These are phyloP conservation scores for Podila verticillata DNA, from an alignment of 192 early-diverging fungal species.

Conservation along the genomic window DNA sequence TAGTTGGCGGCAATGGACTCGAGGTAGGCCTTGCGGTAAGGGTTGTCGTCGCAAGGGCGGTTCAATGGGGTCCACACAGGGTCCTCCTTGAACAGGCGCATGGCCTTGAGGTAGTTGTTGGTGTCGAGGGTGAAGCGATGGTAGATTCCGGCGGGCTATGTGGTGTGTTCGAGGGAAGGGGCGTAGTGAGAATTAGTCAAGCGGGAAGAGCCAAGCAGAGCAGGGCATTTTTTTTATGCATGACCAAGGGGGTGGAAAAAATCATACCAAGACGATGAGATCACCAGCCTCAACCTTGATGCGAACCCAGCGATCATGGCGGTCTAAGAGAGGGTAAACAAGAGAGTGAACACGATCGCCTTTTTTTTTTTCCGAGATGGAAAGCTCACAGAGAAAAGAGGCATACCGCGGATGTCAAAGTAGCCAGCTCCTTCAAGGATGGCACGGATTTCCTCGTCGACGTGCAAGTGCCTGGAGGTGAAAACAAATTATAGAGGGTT, in stretches of 20 bases:
- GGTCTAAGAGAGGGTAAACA: constrained; percentile 15
- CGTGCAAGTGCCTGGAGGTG: constrained; percentile 81
- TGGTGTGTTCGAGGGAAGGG: neutral
- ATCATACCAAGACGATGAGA: constrained; percentile 81
- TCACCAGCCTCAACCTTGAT: constrained; percentile 79
- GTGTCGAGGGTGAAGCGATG: constrained; percentile 95
- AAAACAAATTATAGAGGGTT: constrained; percentile 9
- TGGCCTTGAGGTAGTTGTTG: constrained; percentile 86
- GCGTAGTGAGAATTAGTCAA: constrained; percentile 2
- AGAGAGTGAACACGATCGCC: neutral
- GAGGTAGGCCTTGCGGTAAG: constrained; percentile 62
- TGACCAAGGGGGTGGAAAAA: neutral
- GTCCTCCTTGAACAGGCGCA: constrained; percentile 86
- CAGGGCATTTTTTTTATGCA: neutral
- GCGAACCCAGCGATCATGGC: constrained; percentile 85
- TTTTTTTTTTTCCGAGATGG: neutral
- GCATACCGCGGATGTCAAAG: constrained; percentile 81
- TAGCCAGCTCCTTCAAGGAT: constrained; percentile 92
- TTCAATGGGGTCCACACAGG: constrained; percentile 87
- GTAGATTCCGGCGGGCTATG: constrained; percentile 90
- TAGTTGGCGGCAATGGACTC: constrained; percentile 40
- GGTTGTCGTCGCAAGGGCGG: constrained; percentile 70
- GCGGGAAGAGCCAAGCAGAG: neutral
- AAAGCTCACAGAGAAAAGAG: neutral
- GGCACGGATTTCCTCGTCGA: constrained; percentile 97